Base-by-base conservation (phyloP, 495 filamentous ascomycete species). In the Annulohypoxylon nitens region DNA sequence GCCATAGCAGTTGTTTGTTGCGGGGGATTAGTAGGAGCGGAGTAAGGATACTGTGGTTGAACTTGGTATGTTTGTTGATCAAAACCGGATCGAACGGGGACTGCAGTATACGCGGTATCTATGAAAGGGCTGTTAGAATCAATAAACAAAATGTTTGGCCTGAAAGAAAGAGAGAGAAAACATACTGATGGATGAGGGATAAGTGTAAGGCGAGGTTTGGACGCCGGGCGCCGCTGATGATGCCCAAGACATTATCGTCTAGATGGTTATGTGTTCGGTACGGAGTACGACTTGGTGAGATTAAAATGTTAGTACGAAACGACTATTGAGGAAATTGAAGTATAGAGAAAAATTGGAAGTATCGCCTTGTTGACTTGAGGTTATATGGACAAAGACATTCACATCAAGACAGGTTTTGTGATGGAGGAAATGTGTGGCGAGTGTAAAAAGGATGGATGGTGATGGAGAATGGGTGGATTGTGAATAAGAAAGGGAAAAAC, bases 81-180 rank as follows among this genome's bases (percentile, higher is more conserved):
- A 69, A 86, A 86, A 16, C 73, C 76, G 74, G 81, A 80, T 71
- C 84, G 83, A 62, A 84, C 80, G 26, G 78, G 78, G 30, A 90
- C 86, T 57, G 88, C 66, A 36, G 83, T 87, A 76, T 84, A 91
- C 34, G 87, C 85, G 34, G 84, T 70, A 45, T 75, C 83, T 82
- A 60, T 36, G 41, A 72, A 64, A 39, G 26, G 60, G 77, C 55
- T 74, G 78, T 78, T 71, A 80, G 76, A 33, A 78, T 25, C 50
- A 12, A 26, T 30, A 45, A 36, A 20, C 41, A 1, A 48, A 5
- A 54, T 5, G 16, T 26, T 5, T 12, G 37, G 37, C 37, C 2
- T 43, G 18, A 11, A 37, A 53, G 26, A 67, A 39, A 54, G 5
- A 61, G 16, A 33, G 20, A 12, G 36, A 58, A 16, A 8, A 74